These are phyloP conservation scores for Populus trichocarpa DNA, from an alignment of 441 rosid species.

Conservation along the genomic window DNA sequence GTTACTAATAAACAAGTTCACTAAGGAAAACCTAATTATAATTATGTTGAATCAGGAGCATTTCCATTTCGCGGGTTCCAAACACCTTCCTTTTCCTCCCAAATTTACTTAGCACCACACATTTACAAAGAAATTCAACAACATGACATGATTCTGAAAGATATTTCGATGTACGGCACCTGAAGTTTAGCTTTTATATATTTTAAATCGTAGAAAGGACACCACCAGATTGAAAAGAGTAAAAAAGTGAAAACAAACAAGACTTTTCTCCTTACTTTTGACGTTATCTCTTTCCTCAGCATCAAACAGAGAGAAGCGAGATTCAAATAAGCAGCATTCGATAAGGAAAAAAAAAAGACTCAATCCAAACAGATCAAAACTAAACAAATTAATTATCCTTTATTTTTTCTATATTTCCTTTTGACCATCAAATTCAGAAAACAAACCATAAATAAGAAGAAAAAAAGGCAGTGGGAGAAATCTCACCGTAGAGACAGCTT, in stretches of 20 bases:
- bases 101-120: background rate
- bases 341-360: too few relatives aligned
- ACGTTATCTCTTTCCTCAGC: background rate
- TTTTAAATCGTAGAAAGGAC: background rate
- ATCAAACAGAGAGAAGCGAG: background rate
- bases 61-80: background rate
- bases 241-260: background rate
- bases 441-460: too few relatives aligned
- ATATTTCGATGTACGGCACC: background rate
- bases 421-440: too few relatives aligned
- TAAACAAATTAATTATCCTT: background rate
- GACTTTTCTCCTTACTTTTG: background rate
- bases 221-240: background rate
- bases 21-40: background rate
- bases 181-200: background rate
- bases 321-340: background rate
- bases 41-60: background rate
- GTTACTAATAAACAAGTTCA: too few relatives aligned
- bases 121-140: background rate
- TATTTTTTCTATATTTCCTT: background rate
- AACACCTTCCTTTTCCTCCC: background rate
- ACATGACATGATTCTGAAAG: background rate
- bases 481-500: constrained; percentile 85
- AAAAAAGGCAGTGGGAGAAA: background rate
- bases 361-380: background rate